Percentiles rank a stretch among this genome's conserved stretches.
phyloP scores from a whole-genome alignment of 1,284 basidiomycete species.

The Heliocybe sulcata region DNA sequence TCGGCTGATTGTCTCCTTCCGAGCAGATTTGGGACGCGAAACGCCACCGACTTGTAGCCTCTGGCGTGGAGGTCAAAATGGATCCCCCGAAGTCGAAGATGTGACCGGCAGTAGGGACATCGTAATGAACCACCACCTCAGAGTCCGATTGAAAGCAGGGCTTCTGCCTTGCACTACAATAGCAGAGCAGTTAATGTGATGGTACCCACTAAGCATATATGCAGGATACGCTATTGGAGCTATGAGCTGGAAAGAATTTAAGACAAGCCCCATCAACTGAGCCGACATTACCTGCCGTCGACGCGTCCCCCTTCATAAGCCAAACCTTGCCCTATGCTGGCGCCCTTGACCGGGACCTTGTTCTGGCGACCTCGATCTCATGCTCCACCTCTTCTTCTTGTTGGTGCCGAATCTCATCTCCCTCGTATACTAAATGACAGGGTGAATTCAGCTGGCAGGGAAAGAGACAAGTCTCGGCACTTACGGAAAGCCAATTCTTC shows the following conservation, averaged over 20 bases:
- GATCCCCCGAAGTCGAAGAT: constrained; percentile 24
- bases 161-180: not conserved
- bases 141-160: not conserved
- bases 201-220: too few species aligned
- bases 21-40: constrained; percentile 49
- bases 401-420: constrained; percentile 31
- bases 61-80: constrained; percentile 51
- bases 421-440: constrained; percentile 35
- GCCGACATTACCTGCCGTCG: too few species aligned
- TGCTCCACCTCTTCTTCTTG: constrained; percentile 37
- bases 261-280: too few species aligned
- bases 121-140: not conserved
- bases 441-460: not conserved
- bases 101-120: not conserved
- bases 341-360: not conserved
- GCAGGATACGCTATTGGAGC: too few species aligned
- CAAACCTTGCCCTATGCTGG: not conserved
- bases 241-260: too few species aligned
- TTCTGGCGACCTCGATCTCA: constrained; percentile 19
- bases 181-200: too few species aligned
- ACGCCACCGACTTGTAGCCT: constrained; percentile 41
- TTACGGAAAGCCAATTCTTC: constrained; percentile 55
- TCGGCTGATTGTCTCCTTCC: not conserved
- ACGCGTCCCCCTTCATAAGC: not conserved
- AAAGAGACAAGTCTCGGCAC: constrained; percentile 11